Conservation (phyloP, 768 basidiomycete genomes). For the Termitomyces sp. region DNA sequence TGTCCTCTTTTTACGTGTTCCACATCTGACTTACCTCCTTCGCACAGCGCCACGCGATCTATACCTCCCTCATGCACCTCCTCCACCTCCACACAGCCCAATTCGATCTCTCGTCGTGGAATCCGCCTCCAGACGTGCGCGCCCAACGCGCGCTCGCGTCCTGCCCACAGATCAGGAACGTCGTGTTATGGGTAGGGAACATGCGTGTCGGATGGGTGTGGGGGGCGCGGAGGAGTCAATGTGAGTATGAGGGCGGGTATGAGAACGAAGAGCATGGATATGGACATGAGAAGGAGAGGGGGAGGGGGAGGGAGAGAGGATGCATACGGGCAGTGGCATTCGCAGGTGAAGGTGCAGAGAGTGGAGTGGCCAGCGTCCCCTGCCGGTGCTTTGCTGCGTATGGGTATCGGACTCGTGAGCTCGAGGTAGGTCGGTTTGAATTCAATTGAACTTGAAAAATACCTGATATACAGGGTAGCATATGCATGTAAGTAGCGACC, state of each 20-base stretch:
- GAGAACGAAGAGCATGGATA: too few species aligned
- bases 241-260: too few species aligned
- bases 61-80: slow-evolving; percentile 22
- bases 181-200: slow-evolving; percentile 28
- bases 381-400: too few species aligned
- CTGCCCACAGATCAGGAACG: slow-evolving; percentile 21
- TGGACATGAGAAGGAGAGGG: background rate
- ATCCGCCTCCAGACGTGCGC: slow-evolving; percentile 16
- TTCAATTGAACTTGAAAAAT: too few species aligned
- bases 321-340: slow-evolving; percentile 11
- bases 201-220: slow-evolving; percentile 22
- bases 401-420: too few species aligned
- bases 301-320: background rate
- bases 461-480: too few species aligned
- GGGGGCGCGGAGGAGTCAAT: background rate
- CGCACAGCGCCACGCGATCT: slow-evolving; percentile 25
- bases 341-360: slow-evolving; percentile 7
- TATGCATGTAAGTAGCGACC: too few species aligned
- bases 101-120: slow-evolving; percentile 29
- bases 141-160: slow-evolving; percentile 28
- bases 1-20: too few species aligned
- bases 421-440: too few species aligned
- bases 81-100: slow-evolving; percentile 27
- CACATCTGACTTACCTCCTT: too few species aligned
- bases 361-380: too few species aligned